Percentiles rank a stretch among this genome's conserved stretches.
Evolutionary conservation across 129 eudicot species (phyloP).

Genomic region (Saussurea involucrata): DNA sequence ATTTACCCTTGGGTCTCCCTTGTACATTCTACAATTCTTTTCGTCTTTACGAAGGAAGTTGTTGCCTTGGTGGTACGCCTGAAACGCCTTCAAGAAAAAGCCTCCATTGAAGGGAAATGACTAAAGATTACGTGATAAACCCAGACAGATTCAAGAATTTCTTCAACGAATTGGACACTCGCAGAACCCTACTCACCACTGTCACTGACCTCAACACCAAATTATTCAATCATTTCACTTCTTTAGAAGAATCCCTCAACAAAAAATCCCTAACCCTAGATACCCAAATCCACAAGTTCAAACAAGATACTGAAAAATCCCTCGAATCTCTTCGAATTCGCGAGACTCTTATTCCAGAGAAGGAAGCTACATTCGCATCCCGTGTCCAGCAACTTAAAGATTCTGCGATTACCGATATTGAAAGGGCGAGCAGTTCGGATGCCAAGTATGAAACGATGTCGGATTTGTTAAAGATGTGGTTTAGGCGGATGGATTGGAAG

Average conservation of each 20-base stretch:
- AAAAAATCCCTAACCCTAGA: constrained; percentile 24
- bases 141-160: constrained; percentile 24
- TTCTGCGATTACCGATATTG: constrained; percentile 15
- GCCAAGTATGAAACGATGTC: not conserved
- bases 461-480: constrained; percentile 22
- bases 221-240: constrained; percentile 30
- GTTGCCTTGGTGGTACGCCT: not conserved
- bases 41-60: not conserved
- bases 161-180: constrained; percentile 30
- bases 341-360: constrained; percentile 31
- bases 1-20: too few relatives aligned
- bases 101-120: not conserved
- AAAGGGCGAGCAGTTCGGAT: not conserved
- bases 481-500: constrained; percentile 34
- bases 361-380: constrained; percentile 21
- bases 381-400: constrained; percentile 22
- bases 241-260: constrained; percentile 24
- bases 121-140: not conserved
- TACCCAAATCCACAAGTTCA: constrained; percentile 18
- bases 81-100: not conserved
- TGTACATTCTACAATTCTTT: not conserved
- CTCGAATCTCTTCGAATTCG: constrained; percentile 29
- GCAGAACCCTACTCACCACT: constrained; percentile 26
- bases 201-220: constrained; percentile 27
- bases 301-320: constrained; percentile 7